Percentiles rank a stretch among this genome's conserved stretches.
Conservation (phyloP, 2,329 filamentous ascomycete genomes). For the Aspergillus novofumigatus region DNA sequence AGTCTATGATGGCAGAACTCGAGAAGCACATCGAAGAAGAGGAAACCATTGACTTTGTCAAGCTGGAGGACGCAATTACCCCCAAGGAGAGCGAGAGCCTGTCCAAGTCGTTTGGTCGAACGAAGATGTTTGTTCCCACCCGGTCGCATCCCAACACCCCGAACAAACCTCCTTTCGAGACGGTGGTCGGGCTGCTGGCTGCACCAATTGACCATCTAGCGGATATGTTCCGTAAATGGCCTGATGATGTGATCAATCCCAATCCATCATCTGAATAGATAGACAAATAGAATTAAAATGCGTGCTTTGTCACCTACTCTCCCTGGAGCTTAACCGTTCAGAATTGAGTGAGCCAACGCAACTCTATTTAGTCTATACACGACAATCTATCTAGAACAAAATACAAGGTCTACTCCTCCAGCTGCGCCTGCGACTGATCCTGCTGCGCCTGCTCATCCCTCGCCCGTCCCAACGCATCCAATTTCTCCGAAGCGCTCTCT, state of each 20-base stretch:
- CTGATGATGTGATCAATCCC: constrained; percentile 21
- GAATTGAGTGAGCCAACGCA: background rate
- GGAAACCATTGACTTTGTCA: constrained; percentile 47
- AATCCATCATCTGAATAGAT: constrained; percentile 4
- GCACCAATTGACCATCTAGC: constrained; percentile 55
- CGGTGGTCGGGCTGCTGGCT: constrained; percentile 49
- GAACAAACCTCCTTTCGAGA: constrained; percentile 55
- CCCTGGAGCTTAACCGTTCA: no score
- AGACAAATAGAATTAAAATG: background rate
- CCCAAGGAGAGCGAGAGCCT: constrained; percentile 33
- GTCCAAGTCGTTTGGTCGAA: constrained; percentile 46
- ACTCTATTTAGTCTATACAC: background rate
- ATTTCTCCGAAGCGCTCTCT: constrained; percentile 14
- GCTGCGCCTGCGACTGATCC: background rate
- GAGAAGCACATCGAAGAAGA: constrained; percentile 49
- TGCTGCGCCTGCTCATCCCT: constrained; percentile 2
- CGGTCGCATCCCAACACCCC: constrained; percentile 50
- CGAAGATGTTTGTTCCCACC: constrained; percentile 52
- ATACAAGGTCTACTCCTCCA: background rate
- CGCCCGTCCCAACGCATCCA: constrained; percentile 10
- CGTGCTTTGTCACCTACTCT: background rate
- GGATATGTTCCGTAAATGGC: constrained; percentile 56
- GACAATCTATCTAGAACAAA: background rate
- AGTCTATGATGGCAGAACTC: constrained; percentile 43
- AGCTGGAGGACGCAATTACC: constrained; percentile 44